Base-by-base conservation (phyloP, 345 rosid species). In the Mercurialis annua region DNA sequence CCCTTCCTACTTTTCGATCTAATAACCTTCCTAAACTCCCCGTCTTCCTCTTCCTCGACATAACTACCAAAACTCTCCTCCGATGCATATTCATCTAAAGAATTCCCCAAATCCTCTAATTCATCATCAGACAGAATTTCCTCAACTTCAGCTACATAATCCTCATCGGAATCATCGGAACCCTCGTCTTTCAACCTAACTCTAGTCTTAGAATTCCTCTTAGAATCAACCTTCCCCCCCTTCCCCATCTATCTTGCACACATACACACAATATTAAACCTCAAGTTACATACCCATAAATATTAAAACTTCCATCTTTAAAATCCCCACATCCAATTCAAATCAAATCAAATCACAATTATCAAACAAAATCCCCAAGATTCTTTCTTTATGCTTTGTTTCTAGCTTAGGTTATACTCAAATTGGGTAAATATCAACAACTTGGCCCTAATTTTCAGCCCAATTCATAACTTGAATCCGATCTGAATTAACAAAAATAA, bases 151-250 rank as follows among this genome's bases (percentile, higher is more conserved):
- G 87, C 73, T 40, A 90, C 98, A 72, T 88, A 95, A 84, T 95
- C 99, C 82, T 95, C 98, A 80, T 95, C 99, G 0, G 99, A 95
- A 71, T 84, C 96, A 76, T 94, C 98, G 1, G 99, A 95, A 62
- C 69, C 86, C 42, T 76, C 78, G 61, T 82, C 86, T 57, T 82
- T 78, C 36, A 86, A 81, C 82, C 86, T 76, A 48, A 59, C 73
- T 80, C 75, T 80, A 59, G 33, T 82, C 80, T 66, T 84, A 18
- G 73, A 80, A 64, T 77, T 83, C 51, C 86, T 77, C 71, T 73
- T 82, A 73, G 79, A 64, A 74, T 70, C 70, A 70, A 59, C 81
- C 76, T 80, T 85, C 79, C 84, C 89, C 73, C 82, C 91, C 81
- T 83, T 89, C 48, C 88, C 99, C 99, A 94, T 94, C 84, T 81